Evolutionary conservation across 2,329 filamentous ascomycete species (phyloP).

Genomic region (Venturia carpophila): DNA sequence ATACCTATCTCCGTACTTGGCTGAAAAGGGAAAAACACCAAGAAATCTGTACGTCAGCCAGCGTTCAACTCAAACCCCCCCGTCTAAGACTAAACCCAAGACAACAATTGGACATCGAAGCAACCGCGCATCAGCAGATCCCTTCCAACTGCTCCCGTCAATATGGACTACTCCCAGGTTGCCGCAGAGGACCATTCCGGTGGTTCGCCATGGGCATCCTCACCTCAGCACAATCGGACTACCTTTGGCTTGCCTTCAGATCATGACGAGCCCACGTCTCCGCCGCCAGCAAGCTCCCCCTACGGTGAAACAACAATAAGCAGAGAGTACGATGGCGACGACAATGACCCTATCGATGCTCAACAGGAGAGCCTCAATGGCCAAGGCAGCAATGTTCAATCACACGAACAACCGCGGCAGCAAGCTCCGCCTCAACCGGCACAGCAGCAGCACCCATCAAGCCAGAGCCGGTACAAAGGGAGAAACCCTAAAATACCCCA

Average conservation of each 20-base stretch:
- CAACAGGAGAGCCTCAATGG: slow-evolving; percentile 18
- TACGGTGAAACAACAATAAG: slow-evolving; percentile 30
- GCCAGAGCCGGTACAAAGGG: slow-evolving; percentile 32
- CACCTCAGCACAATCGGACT: slow-evolving; percentile 46
- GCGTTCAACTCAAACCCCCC: neutral
- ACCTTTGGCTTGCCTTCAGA: slow-evolving; percentile 27
- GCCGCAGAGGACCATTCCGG: slow-evolving; percentile 53
- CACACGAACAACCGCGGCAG: slow-evolving; percentile 26
- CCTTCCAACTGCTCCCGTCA: slow-evolving; percentile 23
- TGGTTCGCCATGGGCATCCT: slow-evolving; percentile 56
- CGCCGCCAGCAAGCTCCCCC: slow-evolving; percentile 34
- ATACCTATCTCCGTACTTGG: neutral
- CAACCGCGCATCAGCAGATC: neutral
- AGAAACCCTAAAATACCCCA: slow-evolving; percentile 40
- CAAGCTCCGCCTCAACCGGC: slow-evolving; percentile 30
- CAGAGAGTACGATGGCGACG: neutral
- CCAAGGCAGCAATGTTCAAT: slow-evolving; percentile 12
- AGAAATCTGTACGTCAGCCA: slow-evolving; percentile 20
- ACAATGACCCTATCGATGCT: neutral
- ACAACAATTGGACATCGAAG: neutral
- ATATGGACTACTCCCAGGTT: slow-evolving; percentile 60
- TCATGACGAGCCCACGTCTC: slow-evolving; percentile 23
- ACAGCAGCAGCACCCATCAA: neutral
- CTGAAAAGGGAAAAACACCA: slow-evolving; percentile 14
- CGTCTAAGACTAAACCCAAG: neutral